phyloP scores from a whole-genome alignment of 225 moss, liverwort and hornwort species.

The Neckera pumila region DNA sequence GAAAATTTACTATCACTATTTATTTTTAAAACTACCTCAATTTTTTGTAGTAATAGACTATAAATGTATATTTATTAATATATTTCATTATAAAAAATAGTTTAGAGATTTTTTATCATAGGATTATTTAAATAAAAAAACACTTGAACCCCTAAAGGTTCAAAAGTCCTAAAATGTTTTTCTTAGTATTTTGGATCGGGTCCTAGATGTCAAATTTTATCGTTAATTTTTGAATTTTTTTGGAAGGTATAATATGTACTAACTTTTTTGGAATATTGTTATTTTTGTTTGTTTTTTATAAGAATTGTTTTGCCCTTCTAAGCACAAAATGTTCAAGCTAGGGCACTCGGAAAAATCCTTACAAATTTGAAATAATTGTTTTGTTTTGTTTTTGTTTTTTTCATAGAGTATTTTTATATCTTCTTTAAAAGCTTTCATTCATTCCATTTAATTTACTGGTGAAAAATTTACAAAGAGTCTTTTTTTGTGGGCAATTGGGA shows the following conservation, averaged over 20 bases:
- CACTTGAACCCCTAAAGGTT: background rate
- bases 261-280: fast-evolving
- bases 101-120: background rate
- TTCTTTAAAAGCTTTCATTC: background rate
- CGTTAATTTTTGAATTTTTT: no score
- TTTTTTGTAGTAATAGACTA: background rate
- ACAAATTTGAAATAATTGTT: background rate
- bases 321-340: background rate
- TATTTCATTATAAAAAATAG: background rate
- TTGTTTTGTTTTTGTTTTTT: background rate
- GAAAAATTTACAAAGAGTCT: background rate
- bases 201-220: no score
- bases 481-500: fast-evolving
- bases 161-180: background rate
- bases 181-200: fast-evolving
- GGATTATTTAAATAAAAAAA: background rate
- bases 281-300: background rate
- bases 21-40: background rate
- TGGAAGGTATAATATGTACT: background rate
- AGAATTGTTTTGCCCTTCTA: background rate
- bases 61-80: background rate
- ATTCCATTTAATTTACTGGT: background rate
- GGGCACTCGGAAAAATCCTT: fast-evolving
- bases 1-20: no score
- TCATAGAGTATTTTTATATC: no score